Evolutionary conservation across 768 basidiomycete species (phyloP).

Genomic region (Mrakia hoshinonis): DNA sequence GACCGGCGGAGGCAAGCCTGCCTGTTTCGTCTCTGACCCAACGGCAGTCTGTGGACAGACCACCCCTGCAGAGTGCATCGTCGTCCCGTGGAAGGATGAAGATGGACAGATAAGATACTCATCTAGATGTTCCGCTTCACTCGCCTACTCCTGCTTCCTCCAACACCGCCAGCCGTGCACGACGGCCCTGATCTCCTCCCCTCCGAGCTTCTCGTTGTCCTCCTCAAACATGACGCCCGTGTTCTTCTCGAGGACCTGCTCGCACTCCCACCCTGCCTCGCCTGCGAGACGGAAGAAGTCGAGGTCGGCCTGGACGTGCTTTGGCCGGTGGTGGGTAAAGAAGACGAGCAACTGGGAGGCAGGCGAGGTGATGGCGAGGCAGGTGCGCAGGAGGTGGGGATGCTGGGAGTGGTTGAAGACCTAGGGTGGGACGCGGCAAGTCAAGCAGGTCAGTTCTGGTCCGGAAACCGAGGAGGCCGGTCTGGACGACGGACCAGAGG

Average conservation of each 20-base stretch:
- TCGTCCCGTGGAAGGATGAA: no score
- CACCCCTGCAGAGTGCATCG: no score
- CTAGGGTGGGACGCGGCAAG: conserved; percentile 28
- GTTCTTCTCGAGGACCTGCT: conserved; percentile 56
- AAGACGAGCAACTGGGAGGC: conserved; percentile 62
- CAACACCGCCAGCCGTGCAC: conserved; percentile 26
- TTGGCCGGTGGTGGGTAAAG: conserved; percentile 80
- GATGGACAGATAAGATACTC: neutral
- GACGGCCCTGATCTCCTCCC: conserved; percentile 14
- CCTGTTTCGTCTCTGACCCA: no score
- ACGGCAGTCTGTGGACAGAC: no score
- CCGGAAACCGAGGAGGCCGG: neutral
- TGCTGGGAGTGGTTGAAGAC: conserved; percentile 28
- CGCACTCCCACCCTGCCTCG: conserved; percentile 60
- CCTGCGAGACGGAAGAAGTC: conserved; percentile 65
- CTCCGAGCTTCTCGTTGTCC: conserved; percentile 44
- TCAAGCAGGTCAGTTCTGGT: neutral
- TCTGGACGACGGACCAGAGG: no score
- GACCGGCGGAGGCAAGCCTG: no score
- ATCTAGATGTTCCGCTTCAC: neutral
- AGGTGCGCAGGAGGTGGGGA: conserved; percentile 20
- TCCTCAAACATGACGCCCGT: conserved; percentile 74
- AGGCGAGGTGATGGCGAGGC: conserved; percentile 25
- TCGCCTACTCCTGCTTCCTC: neutral
- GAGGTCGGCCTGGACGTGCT: conserved; percentile 71